A percentile compares a stretch with the other conserved stretches of the same genome.
Conservation (phyloP, 768 basidiomycete genomes). For the Pluteus cervinus region DNA sequence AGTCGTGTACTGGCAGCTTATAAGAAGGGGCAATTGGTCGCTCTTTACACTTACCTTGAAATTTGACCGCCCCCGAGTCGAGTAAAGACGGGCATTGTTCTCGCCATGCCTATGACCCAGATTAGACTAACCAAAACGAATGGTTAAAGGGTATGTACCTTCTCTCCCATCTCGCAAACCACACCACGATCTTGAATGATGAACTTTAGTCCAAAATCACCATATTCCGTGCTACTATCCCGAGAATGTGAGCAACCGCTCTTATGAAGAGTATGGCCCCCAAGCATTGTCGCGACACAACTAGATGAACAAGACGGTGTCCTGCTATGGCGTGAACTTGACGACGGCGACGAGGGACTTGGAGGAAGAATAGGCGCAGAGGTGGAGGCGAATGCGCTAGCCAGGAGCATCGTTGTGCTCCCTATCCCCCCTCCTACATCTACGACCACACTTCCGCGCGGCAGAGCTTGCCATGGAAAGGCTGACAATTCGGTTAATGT, state of each 20-base stretch:
- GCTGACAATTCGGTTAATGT: slow-evolving; percentile 25
- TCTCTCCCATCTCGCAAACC: slow-evolving; percentile 46
- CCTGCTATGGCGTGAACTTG: too few species aligned
- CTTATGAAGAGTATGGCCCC: too few species aligned
- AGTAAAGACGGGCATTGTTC: slow-evolving; percentile 53
- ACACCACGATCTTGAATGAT: slow-evolving; percentile 58
- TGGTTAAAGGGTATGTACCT: slow-evolving; percentile 24
- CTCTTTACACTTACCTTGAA: slow-evolving; percentile 36
- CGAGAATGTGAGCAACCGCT: too few species aligned
- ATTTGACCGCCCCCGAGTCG: slow-evolving; percentile 42
- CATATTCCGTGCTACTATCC: too few species aligned
- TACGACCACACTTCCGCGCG: slow-evolving; percentile 44
- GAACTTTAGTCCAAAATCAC: slow-evolving; percentile 29
- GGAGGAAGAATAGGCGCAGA: not conserved
- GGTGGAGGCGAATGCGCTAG: slow-evolving; percentile 22
- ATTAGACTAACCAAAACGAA: slow-evolving; percentile 8
- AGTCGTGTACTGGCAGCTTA: slow-evolving; percentile 53
- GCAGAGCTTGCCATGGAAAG: slow-evolving; percentile 52
- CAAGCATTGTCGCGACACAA: too few species aligned
- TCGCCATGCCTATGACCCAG: slow-evolving; percentile 42
- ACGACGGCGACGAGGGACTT: too few species aligned
- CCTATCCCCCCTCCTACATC: slow-evolving; percentile 74
- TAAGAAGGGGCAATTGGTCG: slow-evolving; percentile 1
- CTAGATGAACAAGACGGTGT: too few species aligned
- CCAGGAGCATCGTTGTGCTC: slow-evolving; percentile 27